Base-by-base conservation (phyloP, 1,284 basidiomycete species). In the Naganishia sp. region DNA sequence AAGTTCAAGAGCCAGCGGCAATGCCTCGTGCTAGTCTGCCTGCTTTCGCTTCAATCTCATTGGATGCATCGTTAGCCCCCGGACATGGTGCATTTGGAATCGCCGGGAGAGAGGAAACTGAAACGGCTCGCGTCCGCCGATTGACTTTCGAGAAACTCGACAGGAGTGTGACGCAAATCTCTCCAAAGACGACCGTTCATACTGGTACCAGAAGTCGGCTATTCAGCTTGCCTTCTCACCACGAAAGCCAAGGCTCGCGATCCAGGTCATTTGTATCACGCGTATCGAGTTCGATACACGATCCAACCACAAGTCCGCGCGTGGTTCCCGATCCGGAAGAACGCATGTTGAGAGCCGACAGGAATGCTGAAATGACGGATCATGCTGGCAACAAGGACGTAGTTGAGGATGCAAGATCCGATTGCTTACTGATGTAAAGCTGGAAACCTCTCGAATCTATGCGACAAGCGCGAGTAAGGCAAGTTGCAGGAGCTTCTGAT, bases 391-490 rank as follows among this genome's bases (percentile, higher is more conserved):
- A 13, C 21, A 50, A 42, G 25, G 21, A 18, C 47, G 3, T 9
- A 41, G n/a, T 9, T 6, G 21, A 42, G 9, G 47, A 61, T 11
- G 58, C 6, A 42, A 61, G 50, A 28, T 51, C 58, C 46, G 58
- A 61, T 17, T 61, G 58, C 50, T 50, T 18, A 18, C 11, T 61
- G 9, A 61, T 61, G 58, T 61, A 61, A 39, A 56, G 54, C 35
- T 39, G 35, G 35, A 13, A 39, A 39, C 1, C 28, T 39, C 35
- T 39, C 7, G 35, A 13, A 6, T 39, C 13, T 9, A 39, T 39
- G 4, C 35, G 7, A 39, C n/a, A 28, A 5, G 28, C 28, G 28
- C 28, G 28, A 28, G 28, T 28, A 39, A 39, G 35, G 35, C 35
- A 39, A 39, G 7, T 39, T 39, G 35, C 35, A 13, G 35, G 7